A percentile compares a stretch with the other conserved stretches of the same genome.
These are phyloP conservation scores for Fraxinus excelsior DNA, from an alignment of 257 asterid genomes.

Conservation along the genomic window DNA sequence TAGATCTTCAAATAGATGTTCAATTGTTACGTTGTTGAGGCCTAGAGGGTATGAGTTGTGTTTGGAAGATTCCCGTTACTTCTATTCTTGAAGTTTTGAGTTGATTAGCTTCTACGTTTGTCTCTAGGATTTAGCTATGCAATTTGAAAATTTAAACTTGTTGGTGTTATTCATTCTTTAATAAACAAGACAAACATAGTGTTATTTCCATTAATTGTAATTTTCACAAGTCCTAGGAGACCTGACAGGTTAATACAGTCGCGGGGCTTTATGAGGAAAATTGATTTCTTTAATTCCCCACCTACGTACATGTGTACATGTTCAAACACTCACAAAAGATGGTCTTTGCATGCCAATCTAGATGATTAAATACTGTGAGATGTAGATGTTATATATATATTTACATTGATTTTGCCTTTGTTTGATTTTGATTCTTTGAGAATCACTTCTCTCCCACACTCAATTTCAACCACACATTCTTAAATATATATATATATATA, in stretches of 20 bases:
- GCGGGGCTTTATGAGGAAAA: neutral
- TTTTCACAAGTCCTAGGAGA: neutral
- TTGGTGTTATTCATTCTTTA: neutral
- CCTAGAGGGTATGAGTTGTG: neutral
- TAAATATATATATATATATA: too few species aligned
- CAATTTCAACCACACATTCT: too few species aligned
- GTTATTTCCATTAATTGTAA: neutral
- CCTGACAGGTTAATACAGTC: neutral
- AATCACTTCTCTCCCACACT: neutral
- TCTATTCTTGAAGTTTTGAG: slow-evolving; percentile 12
- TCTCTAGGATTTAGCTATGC: neutral
- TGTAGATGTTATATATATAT: too few species aligned
- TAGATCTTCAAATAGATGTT: slow-evolving; percentile 3
- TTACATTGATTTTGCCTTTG: too few species aligned
- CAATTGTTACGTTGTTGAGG: neutral
- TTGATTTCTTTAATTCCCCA: neutral
- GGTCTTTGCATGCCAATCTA: too few species aligned
- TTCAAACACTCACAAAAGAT: neutral
- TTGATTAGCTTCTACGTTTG: neutral
- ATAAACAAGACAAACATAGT: neutral
- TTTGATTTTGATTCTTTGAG: neutral
- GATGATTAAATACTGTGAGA: neutral
- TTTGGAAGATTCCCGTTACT: neutral
- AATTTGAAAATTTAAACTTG: neutral
- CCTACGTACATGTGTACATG: neutral